Percentiles rank a stretch among this genome's conserved stretches.
These are phyloP conservation scores for Ustilago cynodontis DNA, from an alignment of 1,284 basidiomycete species.

Conservation along the genomic window DNA sequence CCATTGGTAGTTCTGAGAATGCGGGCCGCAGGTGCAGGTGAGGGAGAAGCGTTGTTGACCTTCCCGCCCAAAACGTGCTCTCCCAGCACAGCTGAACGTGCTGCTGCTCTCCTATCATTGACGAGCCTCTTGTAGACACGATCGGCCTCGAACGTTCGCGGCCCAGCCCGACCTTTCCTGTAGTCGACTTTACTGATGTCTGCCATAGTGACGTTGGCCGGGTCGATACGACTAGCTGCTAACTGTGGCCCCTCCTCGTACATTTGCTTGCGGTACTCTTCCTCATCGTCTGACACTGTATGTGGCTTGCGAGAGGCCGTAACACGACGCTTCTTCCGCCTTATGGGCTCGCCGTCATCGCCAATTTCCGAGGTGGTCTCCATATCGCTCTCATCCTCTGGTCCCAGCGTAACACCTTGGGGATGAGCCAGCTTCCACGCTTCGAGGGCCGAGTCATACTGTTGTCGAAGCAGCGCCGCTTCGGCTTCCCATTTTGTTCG, in stretches of 20 bases:
- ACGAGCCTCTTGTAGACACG: slow-evolving; percentile 55
- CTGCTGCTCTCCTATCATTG: slow-evolving; percentile 44
- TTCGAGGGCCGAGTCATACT: slow-evolving; percentile 39
- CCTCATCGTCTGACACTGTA: slow-evolving; percentile 60
- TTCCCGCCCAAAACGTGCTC: slow-evolving; percentile 42
- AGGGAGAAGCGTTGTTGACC: slow-evolving; percentile 27
- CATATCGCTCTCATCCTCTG: slow-evolving; percentile 50
- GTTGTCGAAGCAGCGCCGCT: slow-evolving; percentile 28
- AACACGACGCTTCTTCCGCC: slow-evolving; percentile 33
- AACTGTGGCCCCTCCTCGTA: slow-evolving; percentile 36
- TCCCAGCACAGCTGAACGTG: slow-evolving; percentile 37
- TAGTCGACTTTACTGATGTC: slow-evolving; percentile 53
- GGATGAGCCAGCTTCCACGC: slow-evolving; percentile 41
- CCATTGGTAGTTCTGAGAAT: slow-evolving; percentile 26
- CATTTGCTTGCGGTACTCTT: slow-evolving; percentile 50
- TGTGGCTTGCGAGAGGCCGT: slow-evolving; percentile 30
- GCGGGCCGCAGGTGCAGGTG: slow-evolving; percentile 34
- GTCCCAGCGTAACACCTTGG: slow-evolving; percentile 36
- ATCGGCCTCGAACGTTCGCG: slow-evolving; percentile 63
- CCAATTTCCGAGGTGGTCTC: slow-evolving; percentile 49
- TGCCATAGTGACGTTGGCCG: slow-evolving; percentile 40
- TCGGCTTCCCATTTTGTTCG: slow-evolving; percentile 44
- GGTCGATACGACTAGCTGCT: slow-evolving; percentile 40
- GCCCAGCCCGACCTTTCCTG: slow-evolving; percentile 60
- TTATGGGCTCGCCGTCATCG: slow-evolving; percentile 33